Conservation (phyloP, 2,329 filamentous ascomycete species). For the Pezicula neosporulosa region DNA sequence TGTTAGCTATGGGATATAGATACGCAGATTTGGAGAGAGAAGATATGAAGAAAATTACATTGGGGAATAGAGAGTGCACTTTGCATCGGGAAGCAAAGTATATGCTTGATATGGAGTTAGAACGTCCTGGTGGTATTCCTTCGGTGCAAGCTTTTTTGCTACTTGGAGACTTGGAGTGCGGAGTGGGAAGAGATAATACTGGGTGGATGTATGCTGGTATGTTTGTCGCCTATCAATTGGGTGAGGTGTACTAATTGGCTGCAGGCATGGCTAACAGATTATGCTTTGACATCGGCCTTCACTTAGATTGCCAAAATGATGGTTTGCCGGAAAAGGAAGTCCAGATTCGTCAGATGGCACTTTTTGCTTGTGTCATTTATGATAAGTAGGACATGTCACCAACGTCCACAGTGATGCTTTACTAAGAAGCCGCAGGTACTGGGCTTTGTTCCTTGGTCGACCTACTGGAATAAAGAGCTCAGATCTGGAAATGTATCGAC, state of each 20-base stretch:
- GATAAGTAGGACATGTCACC: conserved; percentile 34
- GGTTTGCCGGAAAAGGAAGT: conserved; percentile 43
- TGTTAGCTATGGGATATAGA: conserved; percentile 49
- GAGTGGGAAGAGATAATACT: conserved; percentile 48
- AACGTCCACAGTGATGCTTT: not conserved
- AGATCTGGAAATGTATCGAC: conserved; percentile 44
- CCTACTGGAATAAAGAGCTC: conserved; percentile 50
- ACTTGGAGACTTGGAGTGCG: conserved; percentile 50
- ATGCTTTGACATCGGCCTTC: conserved; percentile 45
- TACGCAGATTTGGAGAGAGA: conserved; percentile 45
- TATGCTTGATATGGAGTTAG: conserved; percentile 50
- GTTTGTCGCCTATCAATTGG: conserved; percentile 11
- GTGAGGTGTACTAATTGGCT: not conserved
- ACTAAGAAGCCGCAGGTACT: conserved; percentile 28
- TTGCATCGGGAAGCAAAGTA: conserved; percentile 51
- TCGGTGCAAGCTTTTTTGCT: conserved; percentile 49
- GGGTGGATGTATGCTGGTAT: conserved; percentile 52
- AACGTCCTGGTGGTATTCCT: conserved; percentile 47
- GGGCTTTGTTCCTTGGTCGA: conserved; percentile 51
- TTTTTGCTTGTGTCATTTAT: conserved; percentile 49
- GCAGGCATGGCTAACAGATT: conserved; percentile 39
- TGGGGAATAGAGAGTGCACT: conserved; percentile 46
- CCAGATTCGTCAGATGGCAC: conserved; percentile 45
- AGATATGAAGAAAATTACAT: conserved; percentile 43
- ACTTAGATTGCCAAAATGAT: conserved; percentile 39